phyloP scores from a whole-genome alignment of 2,329 filamentous ascomycete genomes.

The Ustilaginoidea virens region DNA sequence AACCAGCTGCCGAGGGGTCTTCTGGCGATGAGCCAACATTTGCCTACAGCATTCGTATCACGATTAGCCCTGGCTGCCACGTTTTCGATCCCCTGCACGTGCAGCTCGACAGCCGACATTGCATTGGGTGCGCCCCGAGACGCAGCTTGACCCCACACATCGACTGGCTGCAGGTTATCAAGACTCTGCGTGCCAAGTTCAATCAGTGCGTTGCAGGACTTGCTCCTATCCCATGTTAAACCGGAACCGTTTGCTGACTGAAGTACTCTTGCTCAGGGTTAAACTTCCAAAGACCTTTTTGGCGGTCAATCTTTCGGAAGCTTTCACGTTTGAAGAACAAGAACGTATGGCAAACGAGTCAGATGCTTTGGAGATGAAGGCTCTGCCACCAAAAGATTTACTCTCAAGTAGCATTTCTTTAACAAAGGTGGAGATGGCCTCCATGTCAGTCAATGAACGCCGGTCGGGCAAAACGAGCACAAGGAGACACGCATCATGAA shows the following conservation, averaged over 20 bases:
- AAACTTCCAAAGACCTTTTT: slow-evolving; percentile 52
- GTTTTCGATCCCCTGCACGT: slow-evolving; percentile 94
- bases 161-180: slow-evolving; percentile 95
- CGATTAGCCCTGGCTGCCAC: slow-evolving; percentile 88
- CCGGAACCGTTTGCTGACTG: slow-evolving; percentile 8
- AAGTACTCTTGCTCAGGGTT: slow-evolving; percentile 27
- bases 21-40: slow-evolving; percentile 51
- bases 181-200: slow-evolving; percentile 87
- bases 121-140: slow-evolving; percentile 85
- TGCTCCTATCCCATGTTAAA: slow-evolving; percentile 6
- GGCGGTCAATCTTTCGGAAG: slow-evolving; percentile 48
- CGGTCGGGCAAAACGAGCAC: too few species aligned
- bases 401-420: too few species aligned
- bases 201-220: slow-evolving; percentile 52
- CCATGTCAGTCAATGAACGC: too few species aligned
- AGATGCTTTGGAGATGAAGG: slow-evolving; percentile 33
- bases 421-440: too few species aligned
- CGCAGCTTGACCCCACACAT: slow-evolving; percentile 79
- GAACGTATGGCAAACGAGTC: slow-evolving; percentile 34
- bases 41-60: slow-evolving; percentile 92
- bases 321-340: slow-evolving; percentile 42
- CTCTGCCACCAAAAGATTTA: slow-evolving; percentile 15
- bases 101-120: slow-evolving; percentile 89
- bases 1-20: slow-evolving; percentile 25
- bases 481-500: too few species aligned